A percentile compares a stretch with the other conserved stretches of the same genome.
Evolutionary conservation across 371 early-diverging fungal genomes (phyloP).

Genomic region (Syncephalastrum monosporum): DNA sequence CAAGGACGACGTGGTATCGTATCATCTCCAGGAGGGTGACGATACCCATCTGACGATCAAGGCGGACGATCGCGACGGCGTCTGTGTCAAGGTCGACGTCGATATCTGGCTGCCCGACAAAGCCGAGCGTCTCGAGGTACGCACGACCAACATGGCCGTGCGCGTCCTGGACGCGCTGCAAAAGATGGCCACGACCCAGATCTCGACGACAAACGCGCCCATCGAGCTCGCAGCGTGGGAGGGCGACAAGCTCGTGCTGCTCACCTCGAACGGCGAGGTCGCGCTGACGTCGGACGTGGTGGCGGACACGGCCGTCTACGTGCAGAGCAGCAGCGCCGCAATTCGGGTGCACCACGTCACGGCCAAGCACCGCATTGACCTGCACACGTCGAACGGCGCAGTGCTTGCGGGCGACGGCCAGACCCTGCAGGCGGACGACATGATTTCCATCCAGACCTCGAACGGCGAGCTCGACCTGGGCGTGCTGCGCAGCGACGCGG

Average conservation of each 20-base stretch:
- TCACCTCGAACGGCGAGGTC: conserved; percentile 16
- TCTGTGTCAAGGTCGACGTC: conserved; percentile 11
- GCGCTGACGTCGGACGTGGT: conserved; percentile 2
- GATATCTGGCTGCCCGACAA: conserved; percentile 21
- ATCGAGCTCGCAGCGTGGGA: conserved; percentile 8
- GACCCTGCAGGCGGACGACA: conserved; percentile 9
- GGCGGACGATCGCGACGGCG: neutral
- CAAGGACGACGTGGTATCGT: conserved; percentile 4
- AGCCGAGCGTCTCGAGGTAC: conserved; percentile 9
- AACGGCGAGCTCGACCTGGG: conserved; percentile 11
- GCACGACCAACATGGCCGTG: conserved; percentile 11
- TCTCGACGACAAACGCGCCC: conserved; percentile 4
- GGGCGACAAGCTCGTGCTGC: conserved; percentile 9
- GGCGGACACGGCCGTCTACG: conserved; percentile 7
- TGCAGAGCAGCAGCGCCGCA: conserved; percentile 18
- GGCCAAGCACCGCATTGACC: conserved; percentile 8
- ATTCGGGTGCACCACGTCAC: conserved; percentile 1
- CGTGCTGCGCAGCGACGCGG: neutral
- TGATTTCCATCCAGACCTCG: conserved; percentile 6
- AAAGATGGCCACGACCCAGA: conserved; percentile 6
- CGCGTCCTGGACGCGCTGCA: conserved; percentile 5
- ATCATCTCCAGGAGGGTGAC: conserved; percentile 6
- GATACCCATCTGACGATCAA: conserved; percentile 11
- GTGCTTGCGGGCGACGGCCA: conserved; percentile 1
- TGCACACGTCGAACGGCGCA: conserved; percentile 7